A percentile compares a stretch with the other conserved stretches of the same genome.
phyloP scores from a whole-genome alignment of 1,284 basidiomycete species.

The Pseudozyma flocculosa region DNA sequence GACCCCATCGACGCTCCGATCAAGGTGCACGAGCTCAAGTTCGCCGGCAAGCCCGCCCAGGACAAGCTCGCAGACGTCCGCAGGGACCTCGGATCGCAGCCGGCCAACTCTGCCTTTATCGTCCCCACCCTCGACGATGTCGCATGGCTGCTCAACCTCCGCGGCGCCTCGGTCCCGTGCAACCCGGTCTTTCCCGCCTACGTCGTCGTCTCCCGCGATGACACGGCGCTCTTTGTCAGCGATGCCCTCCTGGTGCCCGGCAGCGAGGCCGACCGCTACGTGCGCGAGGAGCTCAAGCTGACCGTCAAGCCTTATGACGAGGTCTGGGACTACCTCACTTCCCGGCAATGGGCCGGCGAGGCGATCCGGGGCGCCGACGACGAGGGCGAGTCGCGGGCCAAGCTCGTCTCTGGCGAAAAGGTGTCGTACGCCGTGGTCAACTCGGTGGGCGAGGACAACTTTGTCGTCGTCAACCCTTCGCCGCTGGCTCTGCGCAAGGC shows the following conservation, averaged over 20 bases:
- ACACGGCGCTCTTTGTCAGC: slow-evolving; percentile 39
- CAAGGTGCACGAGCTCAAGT: slow-evolving; percentile 73
- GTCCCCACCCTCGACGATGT: slow-evolving; percentile 50
- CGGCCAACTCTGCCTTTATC: slow-evolving; percentile 35
- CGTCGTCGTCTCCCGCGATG: slow-evolving; percentile 22
- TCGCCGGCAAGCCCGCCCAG: slow-evolving; percentile 65
- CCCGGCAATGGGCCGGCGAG: slow-evolving; percentile 17
- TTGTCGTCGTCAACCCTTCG: slow-evolving; percentile 16
- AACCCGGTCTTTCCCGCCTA: slow-evolving; percentile 55
- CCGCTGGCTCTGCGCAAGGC: slow-evolving; percentile 49
- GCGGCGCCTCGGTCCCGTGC: slow-evolving; percentile 49
- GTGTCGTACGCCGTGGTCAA: slow-evolving; percentile 43
- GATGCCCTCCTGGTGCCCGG: slow-evolving; percentile 23
- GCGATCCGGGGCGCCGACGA: slow-evolving; percentile 3
- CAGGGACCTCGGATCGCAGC: slow-evolving; percentile 21
- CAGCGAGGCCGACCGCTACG: slow-evolving; percentile 19
- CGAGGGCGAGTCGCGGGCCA: slow-evolving; percentile 1
- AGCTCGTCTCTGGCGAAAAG: slow-evolving; percentile 41
- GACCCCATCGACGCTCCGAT: slow-evolving; percentile 69
- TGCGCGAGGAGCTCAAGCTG: slow-evolving; percentile 23
- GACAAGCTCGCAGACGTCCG: slow-evolving; percentile 52
- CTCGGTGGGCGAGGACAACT: slow-evolving; percentile 36
- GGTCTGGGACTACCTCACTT: slow-evolving; percentile 25
- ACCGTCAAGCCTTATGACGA: slow-evolving; percentile 29
- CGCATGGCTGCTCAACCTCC: slow-evolving; percentile 53